These are phyloP conservation scores for Anisodus acutangulus DNA, from an alignment of 257 asterid genomes.

Conservation along the genomic window DNA sequence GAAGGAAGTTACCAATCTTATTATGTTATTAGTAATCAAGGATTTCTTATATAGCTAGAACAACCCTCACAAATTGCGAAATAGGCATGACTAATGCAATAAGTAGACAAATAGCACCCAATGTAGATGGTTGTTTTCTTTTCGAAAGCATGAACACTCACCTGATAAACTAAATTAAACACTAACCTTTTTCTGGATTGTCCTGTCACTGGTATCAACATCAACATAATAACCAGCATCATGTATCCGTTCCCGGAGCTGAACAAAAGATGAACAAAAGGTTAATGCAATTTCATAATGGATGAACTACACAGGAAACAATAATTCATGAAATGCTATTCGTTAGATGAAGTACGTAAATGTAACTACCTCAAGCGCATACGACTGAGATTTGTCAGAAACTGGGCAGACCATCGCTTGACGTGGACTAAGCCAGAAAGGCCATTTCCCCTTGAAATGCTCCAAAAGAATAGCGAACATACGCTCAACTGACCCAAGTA, in stretches of 20 bases:
- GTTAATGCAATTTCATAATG: constrained; percentile 12
- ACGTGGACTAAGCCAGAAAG: constrained; percentile 99
- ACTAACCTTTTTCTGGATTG: constrained; percentile 88
- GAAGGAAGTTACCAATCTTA: too few relatives aligned
- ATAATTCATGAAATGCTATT: not conserved
- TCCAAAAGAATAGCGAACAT: constrained; percentile 96
- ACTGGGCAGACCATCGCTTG: constrained; percentile 98
- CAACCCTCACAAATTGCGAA: too few relatives aligned
- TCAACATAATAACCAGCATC: constrained; percentile 84
- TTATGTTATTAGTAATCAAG: too few relatives aligned
- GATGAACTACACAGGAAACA: not conserved
- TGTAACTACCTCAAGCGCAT: constrained; percentile 69
- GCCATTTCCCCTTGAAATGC: constrained; percentile 98
- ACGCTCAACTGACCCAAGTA: constrained; percentile 95
- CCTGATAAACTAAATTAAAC: constrained; percentile 10
- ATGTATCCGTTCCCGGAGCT: constrained; percentile 80
- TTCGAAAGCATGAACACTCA: not conserved
- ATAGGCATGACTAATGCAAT: too few relatives aligned
- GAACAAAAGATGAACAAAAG: constrained; percentile 30
- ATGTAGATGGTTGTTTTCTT: too few relatives aligned
- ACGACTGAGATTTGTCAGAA: constrained; percentile 82
- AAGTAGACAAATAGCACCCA: too few relatives aligned
- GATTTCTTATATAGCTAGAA: too few relatives aligned
- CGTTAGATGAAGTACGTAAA: not conserved
- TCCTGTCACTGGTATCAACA: constrained; percentile 83